Percentiles rank a stretch among this genome's conserved stretches.
These are phyloP conservation scores for Orbilia blumenaviensis DNA, from an alignment of 2,329 filamentous ascomycete genomes.

Conservation along the genomic window DNA sequence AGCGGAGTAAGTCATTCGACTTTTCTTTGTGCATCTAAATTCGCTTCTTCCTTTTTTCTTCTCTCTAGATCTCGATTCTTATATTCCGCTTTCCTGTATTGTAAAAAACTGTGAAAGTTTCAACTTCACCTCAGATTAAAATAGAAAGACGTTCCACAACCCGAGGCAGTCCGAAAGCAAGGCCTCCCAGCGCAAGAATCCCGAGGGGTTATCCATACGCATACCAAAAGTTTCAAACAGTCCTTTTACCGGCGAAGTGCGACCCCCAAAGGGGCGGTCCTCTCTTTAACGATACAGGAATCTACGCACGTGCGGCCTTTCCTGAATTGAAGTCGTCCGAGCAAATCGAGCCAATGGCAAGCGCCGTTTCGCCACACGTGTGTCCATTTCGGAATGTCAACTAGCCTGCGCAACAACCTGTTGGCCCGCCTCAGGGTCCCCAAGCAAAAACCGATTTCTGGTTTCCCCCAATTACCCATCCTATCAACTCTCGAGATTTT, in stretches of 20 bases:
- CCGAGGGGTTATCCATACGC: constrained; percentile 4
- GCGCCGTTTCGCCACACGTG: constrained; percentile 46
- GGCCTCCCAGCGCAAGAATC: neutral
- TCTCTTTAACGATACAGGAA: constrained; percentile 34
- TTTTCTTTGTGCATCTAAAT: constrained; percentile 20
- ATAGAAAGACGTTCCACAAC: constrained; percentile 27
- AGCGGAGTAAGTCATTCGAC: constrained; percentile 40
- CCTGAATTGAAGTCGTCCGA: constrained; percentile 43
- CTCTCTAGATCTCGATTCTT: constrained; percentile 3
- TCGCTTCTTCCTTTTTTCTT: neutral
- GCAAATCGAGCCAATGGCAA: constrained; percentile 44
- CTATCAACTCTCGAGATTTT: constrained; percentile 49
- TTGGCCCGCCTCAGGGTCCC: constrained; percentile 24
- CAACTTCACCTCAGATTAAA: constrained; percentile 39
- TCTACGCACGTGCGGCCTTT: constrained; percentile 52
- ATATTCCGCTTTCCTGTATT: constrained; percentile 19
- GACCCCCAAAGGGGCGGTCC: constrained; percentile 34
- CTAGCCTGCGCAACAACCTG: constrained; percentile 29
- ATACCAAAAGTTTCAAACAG: constrained; percentile 22
- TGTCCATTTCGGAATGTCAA: constrained; percentile 39
- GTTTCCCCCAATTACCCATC: constrained; percentile 50
- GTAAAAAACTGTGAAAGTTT: constrained; percentile 27
- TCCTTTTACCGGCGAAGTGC: constrained; percentile 35
- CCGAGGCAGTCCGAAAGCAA: constrained; percentile 24
- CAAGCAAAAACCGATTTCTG: constrained; percentile 28